Evolutionary conservation across 208 protist species (phyloP), one percentile per base, ranked within the genome.

Genomic region (Trypanosoma lewisi): DNA sequence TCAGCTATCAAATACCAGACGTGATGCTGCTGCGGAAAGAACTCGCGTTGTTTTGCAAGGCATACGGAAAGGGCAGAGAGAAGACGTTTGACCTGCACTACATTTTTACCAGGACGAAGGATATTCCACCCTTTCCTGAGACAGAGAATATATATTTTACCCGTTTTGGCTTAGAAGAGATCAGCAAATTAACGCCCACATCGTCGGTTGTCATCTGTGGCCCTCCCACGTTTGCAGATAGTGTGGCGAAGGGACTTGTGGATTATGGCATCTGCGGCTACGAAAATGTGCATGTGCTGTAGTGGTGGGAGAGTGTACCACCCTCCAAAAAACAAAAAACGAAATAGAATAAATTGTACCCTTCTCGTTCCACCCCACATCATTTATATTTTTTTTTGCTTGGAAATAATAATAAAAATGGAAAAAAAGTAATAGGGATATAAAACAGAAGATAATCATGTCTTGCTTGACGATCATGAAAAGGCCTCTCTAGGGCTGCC

Each of bases 161-260:
- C 21, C 69, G 51, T 4, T 64, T 64, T 28, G 49, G 31, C 21
- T 44, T 31, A 48, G 73, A 42, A 21, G 62, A 62, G 62, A 59
- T 30, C 58, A 70, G 4, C 30, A 59, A 34, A 27, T 47, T 39
- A 45, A 52, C 21, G 42, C 54, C 31, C 45, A 62, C 36, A 50
- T 37, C 53, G 12, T 25, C 59, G 2, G 67, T 47, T 11, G 75
- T 90, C 11, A 47, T 93, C 2, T 90, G 87, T 36, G 87, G 87
- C 3, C 81, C 87, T 28, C 73, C 73, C 0, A 53, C 45, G 4
- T 90, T 93, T 70, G 73, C 73, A 16, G 53, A 67, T 23, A 61
- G 60, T 12, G 48, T 82, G 8, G 34, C 55, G 6, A 44, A 53
- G 14, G 47, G 52, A 0, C 63, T 87, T 21, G 34, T 81, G 39